Base-by-base conservation (phyloP, 192 early-diverging fungal species). In the Neocallimastix lanati region DNA sequence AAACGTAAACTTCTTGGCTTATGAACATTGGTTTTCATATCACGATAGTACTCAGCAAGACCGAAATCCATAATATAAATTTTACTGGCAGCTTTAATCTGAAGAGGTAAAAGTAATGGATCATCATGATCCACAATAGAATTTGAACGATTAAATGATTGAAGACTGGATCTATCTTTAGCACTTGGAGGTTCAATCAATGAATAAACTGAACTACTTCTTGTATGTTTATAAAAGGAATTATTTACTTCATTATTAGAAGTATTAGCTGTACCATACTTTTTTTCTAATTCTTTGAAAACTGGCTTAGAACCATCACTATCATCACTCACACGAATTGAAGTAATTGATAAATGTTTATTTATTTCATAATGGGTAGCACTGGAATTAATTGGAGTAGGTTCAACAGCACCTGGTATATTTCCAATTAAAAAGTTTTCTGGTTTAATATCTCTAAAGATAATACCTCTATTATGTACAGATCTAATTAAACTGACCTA, bases 61-160 rank as follows among this genome's bases (percentile, higher is more conserved):
- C 95, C 95, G 87, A 96, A 96, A 85, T 96, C 95, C 78, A 96
- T 93, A 21, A 96, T 88, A 78, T 95, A 91, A 14, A 96, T 92
- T 95, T 93, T 76, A 90, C 90, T 77, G 91, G 92, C 82, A 93
- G 93, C 38, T 92, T 91, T 82, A 93, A 50, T 18, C 21, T 50
- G 40, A 50, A 21, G 40, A 4, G 40, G 40, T 50, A 50, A 50
- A 50, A 50, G 40, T 50, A 50, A 50, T 50, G 40, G 40, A 50
- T 50, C 40, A 50, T 50, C 40, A 50, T 50, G 40, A 50, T 50
- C 40, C 16, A 50, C 40, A 50, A 50, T 50, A 21, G 40, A 50
- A 50, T 6, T 50, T 50, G 40, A 50, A 50, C 40, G 40, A 21
- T 18, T 18, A 21, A 50, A 16, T 13, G 40, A 50, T 21, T 50